Evolutionary conservation across 1,139 yeast species (phyloP).

Genomic region (Suhomyces panamericanus): DNA sequence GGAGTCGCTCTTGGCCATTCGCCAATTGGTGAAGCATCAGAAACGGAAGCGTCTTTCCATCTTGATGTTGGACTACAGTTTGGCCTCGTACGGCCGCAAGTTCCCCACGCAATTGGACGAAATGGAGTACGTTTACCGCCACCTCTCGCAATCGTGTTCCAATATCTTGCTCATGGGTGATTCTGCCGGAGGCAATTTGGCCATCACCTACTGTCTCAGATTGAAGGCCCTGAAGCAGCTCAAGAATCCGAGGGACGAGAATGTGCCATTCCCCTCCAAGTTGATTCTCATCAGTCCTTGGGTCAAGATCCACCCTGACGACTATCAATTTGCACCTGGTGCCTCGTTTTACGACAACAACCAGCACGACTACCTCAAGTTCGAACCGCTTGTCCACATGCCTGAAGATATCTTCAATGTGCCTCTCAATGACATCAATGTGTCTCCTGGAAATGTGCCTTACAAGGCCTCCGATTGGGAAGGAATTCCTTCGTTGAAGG

Average conservation of each 20-base stretch:
- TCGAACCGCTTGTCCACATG: slow-evolving; percentile 34
- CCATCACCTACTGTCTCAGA: slow-evolving; percentile 31
- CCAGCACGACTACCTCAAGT: slow-evolving; percentile 34
- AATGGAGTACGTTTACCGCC: slow-evolving; percentile 31
- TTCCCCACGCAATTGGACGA: slow-evolving; percentile 41
- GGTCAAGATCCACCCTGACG: slow-evolving; percentile 28
- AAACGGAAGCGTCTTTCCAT: slow-evolving; percentile 31
- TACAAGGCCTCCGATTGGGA: slow-evolving; percentile 31
- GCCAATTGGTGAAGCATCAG: slow-evolving; percentile 30
- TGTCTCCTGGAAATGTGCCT: slow-evolving; percentile 24
- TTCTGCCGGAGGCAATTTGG: slow-evolving; percentile 46
- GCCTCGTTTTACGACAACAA: slow-evolving; percentile 38
- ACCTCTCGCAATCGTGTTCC: slow-evolving; percentile 28
- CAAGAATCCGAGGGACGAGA: slow-evolving; percentile 10
- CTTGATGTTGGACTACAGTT: slow-evolving; percentile 40
- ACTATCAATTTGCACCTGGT: slow-evolving; percentile 25
- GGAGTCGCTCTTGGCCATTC: slow-evolving; percentile 31
- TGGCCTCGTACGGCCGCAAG: slow-evolving; percentile 32
- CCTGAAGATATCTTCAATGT: slow-evolving; percentile 26
- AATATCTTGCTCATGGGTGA: slow-evolving; percentile 42
- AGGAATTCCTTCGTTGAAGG: slow-evolving; percentile 32
- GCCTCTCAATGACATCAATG: slow-evolving; percentile 17
- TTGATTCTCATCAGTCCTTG: slow-evolving; percentile 43
- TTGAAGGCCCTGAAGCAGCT: slow-evolving; percentile 18
- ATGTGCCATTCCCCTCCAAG: slow-evolving; percentile 30